These are phyloP conservation scores for Wickerhamiella hasegawae DNA, from an alignment of 805 yeast genomes.

Conservation along the genomic window DNA sequence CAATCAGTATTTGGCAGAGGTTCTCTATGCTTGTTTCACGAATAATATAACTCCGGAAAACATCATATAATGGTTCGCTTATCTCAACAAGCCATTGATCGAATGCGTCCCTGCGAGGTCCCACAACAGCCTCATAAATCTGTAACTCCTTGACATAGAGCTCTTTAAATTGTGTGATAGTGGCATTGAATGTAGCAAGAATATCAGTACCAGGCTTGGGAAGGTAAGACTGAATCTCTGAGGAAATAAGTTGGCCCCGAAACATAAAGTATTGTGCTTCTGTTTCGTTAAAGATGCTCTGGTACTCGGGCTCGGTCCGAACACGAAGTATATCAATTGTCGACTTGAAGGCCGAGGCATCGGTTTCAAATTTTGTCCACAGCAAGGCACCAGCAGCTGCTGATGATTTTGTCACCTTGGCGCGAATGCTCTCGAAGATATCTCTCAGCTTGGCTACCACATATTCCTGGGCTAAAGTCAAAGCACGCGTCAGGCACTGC, in stretches of 20 bases:
- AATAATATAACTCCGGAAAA: slow-evolving; percentile 46
- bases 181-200: not conserved
- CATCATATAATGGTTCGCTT: slow-evolving; percentile 66
- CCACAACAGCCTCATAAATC: not conserved
- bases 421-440: slow-evolving; percentile 2
- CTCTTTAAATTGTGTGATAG: not conserved
- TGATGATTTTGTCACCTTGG: slow-evolving; percentile 2
- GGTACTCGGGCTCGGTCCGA: slow-evolving; percentile 9
- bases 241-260: not conserved
- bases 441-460: slow-evolving; percentile 26
- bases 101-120: slow-evolving; percentile 16
- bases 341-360: slow-evolving; percentile 6
- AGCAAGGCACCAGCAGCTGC: slow-evolving; percentile 10
- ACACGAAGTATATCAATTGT: slow-evolving; percentile 3
- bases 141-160: not conserved
- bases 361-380: slow-evolving; percentile 12
- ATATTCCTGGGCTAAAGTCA: slow-evolving; percentile 59
- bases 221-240: not conserved
- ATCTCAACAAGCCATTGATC: slow-evolving; percentile 45
- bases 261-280: not conserved
- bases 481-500: slow-evolving; percentile 69
- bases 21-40: slow-evolving; percentile 52
- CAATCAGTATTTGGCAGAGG: slow-evolving; percentile 46
- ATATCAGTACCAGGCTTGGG: not conserved
- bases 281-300: slow-evolving; percentile 9